phyloP scores from a whole-genome alignment of 73 alveolate genomes.

The Paramecium tetraurelia region DNA sequence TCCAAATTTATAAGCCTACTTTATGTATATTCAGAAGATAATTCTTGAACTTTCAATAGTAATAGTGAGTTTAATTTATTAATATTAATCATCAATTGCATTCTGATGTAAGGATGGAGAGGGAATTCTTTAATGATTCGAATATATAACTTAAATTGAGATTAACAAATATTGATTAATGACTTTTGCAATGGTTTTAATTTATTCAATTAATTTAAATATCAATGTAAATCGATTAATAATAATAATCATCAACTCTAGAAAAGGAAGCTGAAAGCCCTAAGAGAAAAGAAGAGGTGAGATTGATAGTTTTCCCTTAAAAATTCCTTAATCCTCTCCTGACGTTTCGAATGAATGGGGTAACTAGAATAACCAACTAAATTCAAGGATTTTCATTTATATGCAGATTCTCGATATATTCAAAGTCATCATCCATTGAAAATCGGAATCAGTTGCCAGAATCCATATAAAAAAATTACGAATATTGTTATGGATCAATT shows the following conservation, averaged over 20 bases:
- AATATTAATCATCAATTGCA: too few species aligned
- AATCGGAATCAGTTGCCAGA: conserved; percentile 4
- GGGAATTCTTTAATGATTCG: not conserved
- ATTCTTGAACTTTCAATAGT: too few species aligned
- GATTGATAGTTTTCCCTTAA: not conserved
- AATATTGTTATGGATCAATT: not conserved
- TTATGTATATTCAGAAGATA: too few species aligned
- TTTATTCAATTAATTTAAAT: not conserved
- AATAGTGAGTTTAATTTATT: not conserved
- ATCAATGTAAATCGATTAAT: not conserved
- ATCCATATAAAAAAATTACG: conserved; percentile 30
- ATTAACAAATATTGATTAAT: not conserved
- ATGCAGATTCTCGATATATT: not conserved
- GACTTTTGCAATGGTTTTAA: not conserved
- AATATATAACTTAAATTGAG: not conserved
- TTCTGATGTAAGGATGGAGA: not conserved
- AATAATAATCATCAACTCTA: not conserved
- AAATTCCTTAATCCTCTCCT: conserved; percentile 3
- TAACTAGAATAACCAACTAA: not conserved
- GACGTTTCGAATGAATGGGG: conserved; percentile 43
- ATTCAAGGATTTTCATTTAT: conserved; percentile 19
- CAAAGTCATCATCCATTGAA: not conserved
- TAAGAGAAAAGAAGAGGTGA: not conserved
- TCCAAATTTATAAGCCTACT: too few species aligned
- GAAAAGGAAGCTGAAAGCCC: not conserved